Evolutionary conservation across 164 flowering plant species (phyloP).

Genomic region (Litsea cubeba): DNA sequence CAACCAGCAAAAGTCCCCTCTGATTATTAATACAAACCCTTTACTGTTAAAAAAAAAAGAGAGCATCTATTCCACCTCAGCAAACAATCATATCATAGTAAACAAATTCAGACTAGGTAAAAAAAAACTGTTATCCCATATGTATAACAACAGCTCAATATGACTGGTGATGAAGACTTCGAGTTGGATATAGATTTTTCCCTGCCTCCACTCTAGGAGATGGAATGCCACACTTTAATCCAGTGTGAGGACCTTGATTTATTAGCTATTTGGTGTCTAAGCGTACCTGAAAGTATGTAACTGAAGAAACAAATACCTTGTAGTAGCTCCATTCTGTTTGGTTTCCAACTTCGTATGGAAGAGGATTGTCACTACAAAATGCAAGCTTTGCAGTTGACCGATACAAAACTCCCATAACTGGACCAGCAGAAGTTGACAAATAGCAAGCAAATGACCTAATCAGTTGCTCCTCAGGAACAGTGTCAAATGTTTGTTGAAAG

Average conservation of each 20-base stretch:
- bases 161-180: neutral
- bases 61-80: too few relatives aligned
- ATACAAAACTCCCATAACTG: conserved; percentile 80
- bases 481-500: conserved; percentile 67
- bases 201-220: neutral
- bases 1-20: too few relatives aligned
- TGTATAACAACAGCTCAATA: too few relatives aligned
- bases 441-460: conserved; percentile 78
- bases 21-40: too few relatives aligned
- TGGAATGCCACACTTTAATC: neutral
- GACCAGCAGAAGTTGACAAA: conserved; percentile 92
- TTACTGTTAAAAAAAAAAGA: too few relatives aligned
- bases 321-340: conserved; percentile 81
- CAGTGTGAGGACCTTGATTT: neutral
- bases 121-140: too few relatives aligned
- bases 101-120: too few relatives aligned
- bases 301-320: conserved; percentile 50
- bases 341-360: conserved; percentile 62
- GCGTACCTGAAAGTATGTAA: neutral
- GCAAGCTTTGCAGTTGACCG: conserved; percentile 79
- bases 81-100: too few relatives aligned
- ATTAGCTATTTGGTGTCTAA: neutral
- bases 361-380: conserved; percentile 87
- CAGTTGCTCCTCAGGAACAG: conserved; percentile 77
- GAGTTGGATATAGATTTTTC: neutral